phyloP scores from a whole-genome alignment of 352 stramenopile genomes.

The Globisporangium echinulatum region DNA sequence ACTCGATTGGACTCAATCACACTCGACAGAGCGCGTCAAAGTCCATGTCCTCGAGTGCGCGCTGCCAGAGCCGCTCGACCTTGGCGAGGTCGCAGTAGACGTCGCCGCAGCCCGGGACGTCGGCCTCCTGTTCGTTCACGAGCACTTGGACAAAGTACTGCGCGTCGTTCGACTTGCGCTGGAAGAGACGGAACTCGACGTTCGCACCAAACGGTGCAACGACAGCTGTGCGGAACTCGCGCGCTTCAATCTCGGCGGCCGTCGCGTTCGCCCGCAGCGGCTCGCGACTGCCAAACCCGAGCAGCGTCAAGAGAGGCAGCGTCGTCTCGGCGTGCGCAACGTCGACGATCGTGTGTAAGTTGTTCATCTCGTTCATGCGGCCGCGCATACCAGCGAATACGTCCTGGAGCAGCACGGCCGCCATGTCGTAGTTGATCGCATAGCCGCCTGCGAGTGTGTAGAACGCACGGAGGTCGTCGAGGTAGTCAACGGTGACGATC shows the following conservation, averaged over 20 bases:
- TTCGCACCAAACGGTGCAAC: constrained; percentile 68
- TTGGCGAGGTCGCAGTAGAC: constrained; percentile 19
- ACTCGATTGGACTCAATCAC: neutral
- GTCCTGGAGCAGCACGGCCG: constrained; percentile 50
- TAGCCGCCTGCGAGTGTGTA: constrained; percentile 53
- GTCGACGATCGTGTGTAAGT: constrained; percentile 35
- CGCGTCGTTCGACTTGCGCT: constrained; percentile 24
- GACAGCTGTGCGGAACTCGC: constrained; percentile 49
- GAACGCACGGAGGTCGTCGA: constrained; percentile 62
- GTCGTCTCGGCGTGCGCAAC: constrained; percentile 78
- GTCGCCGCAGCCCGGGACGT: constrained; percentile 15
- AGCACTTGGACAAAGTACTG: constrained; percentile 44
- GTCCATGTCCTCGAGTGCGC: constrained; percentile 15
- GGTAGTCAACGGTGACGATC: constrained; percentile 49
- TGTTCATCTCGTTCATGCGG: constrained; percentile 26
- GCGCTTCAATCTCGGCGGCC: constrained; percentile 27
- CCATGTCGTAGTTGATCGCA: constrained; percentile 75
- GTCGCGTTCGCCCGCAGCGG: constrained; percentile 28
- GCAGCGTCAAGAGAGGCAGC: constrained; percentile 56
- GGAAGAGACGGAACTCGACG: constrained; percentile 64
- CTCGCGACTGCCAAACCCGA: constrained; percentile 39
- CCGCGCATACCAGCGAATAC: constrained; percentile 42
- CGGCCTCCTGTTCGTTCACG: constrained; percentile 29
- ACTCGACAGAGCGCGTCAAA: constrained; percentile 6
- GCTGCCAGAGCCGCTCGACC: constrained; percentile 15